Conservation (phyloP, 805 yeast genomes). For the Kodamaea leandrae region DNA sequence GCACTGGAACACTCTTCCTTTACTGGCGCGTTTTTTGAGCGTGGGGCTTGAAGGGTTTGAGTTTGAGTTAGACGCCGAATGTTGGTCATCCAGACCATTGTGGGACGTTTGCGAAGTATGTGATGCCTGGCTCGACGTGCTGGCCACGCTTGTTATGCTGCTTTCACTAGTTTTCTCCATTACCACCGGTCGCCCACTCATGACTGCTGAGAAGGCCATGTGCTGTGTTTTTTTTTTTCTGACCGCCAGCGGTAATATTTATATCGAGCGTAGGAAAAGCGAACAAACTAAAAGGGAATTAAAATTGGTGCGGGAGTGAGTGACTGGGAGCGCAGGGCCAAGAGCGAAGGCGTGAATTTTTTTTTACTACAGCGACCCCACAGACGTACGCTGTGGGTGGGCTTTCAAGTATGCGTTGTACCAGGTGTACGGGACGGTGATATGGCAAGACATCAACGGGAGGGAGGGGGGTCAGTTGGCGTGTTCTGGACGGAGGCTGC, state of each 20-base stretch:
- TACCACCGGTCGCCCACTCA: slow-evolving; percentile 4
- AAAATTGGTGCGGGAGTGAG: too few relatives aligned
- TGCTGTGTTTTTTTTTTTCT: slow-evolving; percentile 2
- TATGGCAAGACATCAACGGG: too few relatives aligned
- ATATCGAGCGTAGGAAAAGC: neutral
- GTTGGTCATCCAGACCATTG: neutral
- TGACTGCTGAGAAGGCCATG: slow-evolving; percentile 5
- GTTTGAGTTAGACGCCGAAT: too few relatives aligned
- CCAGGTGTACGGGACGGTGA: too few relatives aligned
- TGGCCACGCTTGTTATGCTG: neutral
- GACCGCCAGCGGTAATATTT: neutral
- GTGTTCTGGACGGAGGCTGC: neutral
- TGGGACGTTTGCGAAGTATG: too few relatives aligned
- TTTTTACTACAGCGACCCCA: too few relatives aligned
- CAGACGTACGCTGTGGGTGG: too few relatives aligned
- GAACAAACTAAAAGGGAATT: neutral
- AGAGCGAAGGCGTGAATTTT: neutral
- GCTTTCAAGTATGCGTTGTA: too few relatives aligned
- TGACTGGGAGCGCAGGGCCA: too few relatives aligned
- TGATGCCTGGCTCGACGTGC: too few relatives aligned
- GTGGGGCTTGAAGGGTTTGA: neutral
- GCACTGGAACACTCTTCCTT: slow-evolving; percentile 76
- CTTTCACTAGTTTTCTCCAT: neutral
- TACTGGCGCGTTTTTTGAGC: slow-evolving; percentile 35
- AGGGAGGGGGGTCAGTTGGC: too few relatives aligned